A percentile compares a stretch with the other conserved stretches of the same genome.
Evolutionary conservation across 768 basidiomycete species (phyloP).

Genomic region (Termitomyces titanicus): DNA sequence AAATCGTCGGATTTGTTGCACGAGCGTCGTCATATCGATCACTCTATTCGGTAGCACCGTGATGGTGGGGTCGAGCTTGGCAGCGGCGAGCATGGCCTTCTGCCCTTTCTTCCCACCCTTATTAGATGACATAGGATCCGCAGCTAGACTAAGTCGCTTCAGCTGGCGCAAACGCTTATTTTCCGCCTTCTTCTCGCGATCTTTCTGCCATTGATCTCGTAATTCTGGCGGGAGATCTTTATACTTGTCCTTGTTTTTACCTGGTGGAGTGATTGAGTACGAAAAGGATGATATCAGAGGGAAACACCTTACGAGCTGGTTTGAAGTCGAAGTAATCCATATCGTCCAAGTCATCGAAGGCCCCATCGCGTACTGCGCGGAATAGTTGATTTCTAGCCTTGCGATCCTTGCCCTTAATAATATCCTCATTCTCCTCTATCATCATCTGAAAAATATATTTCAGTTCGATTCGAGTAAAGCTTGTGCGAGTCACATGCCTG

Average conservation of each 20-base stretch:
- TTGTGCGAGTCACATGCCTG: conserved; percentile 36
- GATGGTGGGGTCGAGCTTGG: conserved; percentile 44
- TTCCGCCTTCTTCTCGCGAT: conserved; percentile 81
- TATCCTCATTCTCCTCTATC: conserved; percentile 54
- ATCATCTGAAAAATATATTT: conserved; percentile 40
- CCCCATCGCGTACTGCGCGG: conserved; percentile 55
- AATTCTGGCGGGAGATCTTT: conserved; percentile 55
- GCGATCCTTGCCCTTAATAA: conserved; percentile 39
- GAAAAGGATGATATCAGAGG: not conserved
- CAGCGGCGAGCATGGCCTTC: conserved; percentile 63
- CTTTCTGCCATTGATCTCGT: conserved; percentile 70
- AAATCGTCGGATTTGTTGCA: conserved; percentile 68
- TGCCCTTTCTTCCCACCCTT: conserved; percentile 67
- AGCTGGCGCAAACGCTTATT: conserved; percentile 59
- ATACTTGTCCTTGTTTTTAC: conserved; percentile 49
- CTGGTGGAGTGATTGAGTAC: conserved; percentile 16
- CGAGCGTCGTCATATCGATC: conserved; percentile 64
- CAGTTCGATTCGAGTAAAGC: not conserved
- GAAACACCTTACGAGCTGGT: conserved; percentile 47
- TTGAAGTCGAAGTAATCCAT: conserved; percentile 17
- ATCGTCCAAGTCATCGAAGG: conserved; percentile 39
- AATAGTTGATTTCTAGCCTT: conserved; percentile 56
- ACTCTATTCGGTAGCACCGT: conserved; percentile 46
- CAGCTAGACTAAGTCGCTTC: conserved; percentile 50
- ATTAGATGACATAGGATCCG: conserved; percentile 60